Percentiles rank a stretch among this genome's conserved stretches.
phyloP scores from a whole-genome alignment of 345 rosid genomes.

The Gossypium stocksii region DNA sequence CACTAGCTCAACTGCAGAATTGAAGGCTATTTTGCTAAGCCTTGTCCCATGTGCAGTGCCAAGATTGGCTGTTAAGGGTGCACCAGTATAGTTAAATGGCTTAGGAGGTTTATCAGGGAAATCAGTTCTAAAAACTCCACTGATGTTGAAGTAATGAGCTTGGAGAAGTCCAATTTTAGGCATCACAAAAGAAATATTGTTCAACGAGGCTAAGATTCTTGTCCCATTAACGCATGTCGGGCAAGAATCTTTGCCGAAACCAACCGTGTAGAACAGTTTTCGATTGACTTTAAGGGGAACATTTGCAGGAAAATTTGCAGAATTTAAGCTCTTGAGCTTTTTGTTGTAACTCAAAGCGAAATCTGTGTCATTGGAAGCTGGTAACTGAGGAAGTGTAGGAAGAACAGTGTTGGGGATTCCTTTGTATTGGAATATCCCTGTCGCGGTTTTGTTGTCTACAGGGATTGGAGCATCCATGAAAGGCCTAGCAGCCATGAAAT shows the following conservation, averaged over 20 bases:
- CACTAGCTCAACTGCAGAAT: conserved; percentile 58
- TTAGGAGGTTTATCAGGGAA: conserved; percentile 62
- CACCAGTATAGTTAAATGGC: conserved; percentile 63
- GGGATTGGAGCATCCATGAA: conserved; percentile 83
- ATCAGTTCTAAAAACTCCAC: conserved; percentile 47
- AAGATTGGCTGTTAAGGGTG: conserved; percentile 54
- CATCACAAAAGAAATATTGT: conserved; percentile 53
- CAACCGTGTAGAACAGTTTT: conserved; percentile 48
- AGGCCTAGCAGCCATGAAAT: conserved; percentile 71
- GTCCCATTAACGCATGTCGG: conserved; percentile 52
- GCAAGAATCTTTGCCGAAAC: conserved; percentile 46
- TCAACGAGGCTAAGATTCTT: conserved; percentile 49
- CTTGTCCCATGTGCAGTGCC: conserved; percentile 42
- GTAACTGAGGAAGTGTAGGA: conserved; percentile 45
- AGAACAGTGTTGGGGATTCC: conserved; percentile 53
- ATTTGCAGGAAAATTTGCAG: conserved; percentile 42
- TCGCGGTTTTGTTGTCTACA: conserved; percentile 70
- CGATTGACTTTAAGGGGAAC: conserved; percentile 50
- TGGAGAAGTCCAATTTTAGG: conserved; percentile 57
- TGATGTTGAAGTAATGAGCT: conserved; percentile 52
- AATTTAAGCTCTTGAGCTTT: conserved; percentile 42
- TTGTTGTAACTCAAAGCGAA: conserved; percentile 35
- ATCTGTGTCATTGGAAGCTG: conserved; percentile 52
- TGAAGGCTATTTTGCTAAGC: conserved; percentile 50
- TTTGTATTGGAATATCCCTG: conserved; percentile 73